phyloP scores from a whole-genome alignment of 176 grass and related monocot genomes.

The Urochloa ruziziensis region DNA sequence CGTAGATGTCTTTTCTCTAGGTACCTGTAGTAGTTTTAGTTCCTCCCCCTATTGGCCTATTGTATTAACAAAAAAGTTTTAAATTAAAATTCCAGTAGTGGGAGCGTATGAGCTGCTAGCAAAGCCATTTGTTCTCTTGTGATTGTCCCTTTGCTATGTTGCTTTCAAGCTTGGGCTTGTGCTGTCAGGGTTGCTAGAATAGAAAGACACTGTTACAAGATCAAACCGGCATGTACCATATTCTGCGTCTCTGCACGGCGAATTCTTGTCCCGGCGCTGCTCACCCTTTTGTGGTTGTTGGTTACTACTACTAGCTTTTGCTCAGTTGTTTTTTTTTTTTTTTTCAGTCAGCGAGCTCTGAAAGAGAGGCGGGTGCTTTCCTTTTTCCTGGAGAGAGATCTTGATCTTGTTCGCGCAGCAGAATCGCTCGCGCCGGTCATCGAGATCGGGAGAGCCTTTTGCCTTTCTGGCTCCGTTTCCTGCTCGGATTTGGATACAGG shows the following conservation, averaged over 20 bases:
- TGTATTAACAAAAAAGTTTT: not conserved
- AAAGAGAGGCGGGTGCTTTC: not conserved
- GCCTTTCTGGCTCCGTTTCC: not conserved
- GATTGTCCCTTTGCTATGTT: not conserved
- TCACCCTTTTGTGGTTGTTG: not conserved
- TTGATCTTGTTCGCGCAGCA: conserved; percentile 17
- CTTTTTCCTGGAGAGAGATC: not conserved
- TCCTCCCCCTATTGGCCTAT: not conserved
- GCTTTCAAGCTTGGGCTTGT: not conserved
- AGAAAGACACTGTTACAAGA: not conserved
- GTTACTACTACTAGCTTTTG: not conserved
- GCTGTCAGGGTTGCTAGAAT: not conserved
- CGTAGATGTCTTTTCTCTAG: conserved; percentile 19
- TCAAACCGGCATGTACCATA: not conserved
- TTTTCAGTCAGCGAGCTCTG: not conserved
- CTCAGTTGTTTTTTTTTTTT: too few species aligned
- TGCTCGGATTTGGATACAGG: not conserved
- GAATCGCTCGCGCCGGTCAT: not conserved
- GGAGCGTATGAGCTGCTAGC: not conserved
- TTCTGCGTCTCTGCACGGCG: not conserved
- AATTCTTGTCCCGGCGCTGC: not conserved
- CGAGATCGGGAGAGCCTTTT: not conserved
- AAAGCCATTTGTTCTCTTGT: not conserved
- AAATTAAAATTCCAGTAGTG: not conserved
- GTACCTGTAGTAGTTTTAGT: not conserved